Percentiles rank a stretch among this genome's conserved stretches.
Evolutionary conservation across 2,329 filamentous ascomycete genomes (phyloP).

Genomic region (Sporothrix humicola): DNA sequence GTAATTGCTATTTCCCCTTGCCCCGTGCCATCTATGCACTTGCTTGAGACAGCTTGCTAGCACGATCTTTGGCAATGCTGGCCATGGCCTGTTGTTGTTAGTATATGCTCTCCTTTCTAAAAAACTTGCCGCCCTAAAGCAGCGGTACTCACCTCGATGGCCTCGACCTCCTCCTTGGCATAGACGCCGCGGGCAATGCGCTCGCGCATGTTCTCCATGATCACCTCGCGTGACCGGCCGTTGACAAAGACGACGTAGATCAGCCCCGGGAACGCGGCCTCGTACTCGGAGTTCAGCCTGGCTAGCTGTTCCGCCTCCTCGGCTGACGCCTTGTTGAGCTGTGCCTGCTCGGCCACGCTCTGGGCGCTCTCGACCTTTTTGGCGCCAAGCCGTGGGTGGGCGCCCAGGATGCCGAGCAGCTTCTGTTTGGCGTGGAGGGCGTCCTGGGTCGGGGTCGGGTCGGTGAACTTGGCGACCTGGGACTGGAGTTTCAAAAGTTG

Average conservation of each 20-base stretch:
- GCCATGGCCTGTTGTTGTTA: slow-evolving; percentile 76
- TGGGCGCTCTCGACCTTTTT: slow-evolving; percentile 82
- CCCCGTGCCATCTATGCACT: neutral
- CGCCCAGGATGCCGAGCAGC: slow-evolving; percentile 75
- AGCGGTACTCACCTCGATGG: slow-evolving; percentile 66
- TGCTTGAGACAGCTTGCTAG: slow-evolving; percentile 60
- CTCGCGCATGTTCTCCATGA: slow-evolving; percentile 81
- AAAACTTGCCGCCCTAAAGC: too few species aligned
- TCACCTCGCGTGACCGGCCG: slow-evolving; percentile 71
- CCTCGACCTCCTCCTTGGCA: slow-evolving; percentile 70
- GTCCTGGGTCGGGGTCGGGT: slow-evolving; percentile 27
- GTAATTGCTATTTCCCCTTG: too few species aligned
- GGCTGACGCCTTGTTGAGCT: slow-evolving; percentile 63
- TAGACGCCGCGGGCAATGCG: slow-evolving; percentile 74
- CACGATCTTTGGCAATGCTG: slow-evolving; percentile 83
- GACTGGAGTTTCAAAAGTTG: slow-evolving; percentile 63
- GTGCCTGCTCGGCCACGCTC: slow-evolving; percentile 81
- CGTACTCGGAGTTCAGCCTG: slow-evolving; percentile 76
- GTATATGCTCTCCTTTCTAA: neutral
- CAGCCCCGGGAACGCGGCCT: slow-evolving; percentile 78
- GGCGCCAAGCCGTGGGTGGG: slow-evolving; percentile 83
- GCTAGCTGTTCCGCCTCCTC: slow-evolving; percentile 64
- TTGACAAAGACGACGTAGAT: slow-evolving; percentile 94
- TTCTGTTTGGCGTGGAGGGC: slow-evolving; percentile 54
- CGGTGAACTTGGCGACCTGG: slow-evolving; percentile 47